These are phyloP conservation scores for Cladophialophora exuberans DNA, from an alignment of 2,329 filamentous ascomycete species.

Conservation along the genomic window DNA sequence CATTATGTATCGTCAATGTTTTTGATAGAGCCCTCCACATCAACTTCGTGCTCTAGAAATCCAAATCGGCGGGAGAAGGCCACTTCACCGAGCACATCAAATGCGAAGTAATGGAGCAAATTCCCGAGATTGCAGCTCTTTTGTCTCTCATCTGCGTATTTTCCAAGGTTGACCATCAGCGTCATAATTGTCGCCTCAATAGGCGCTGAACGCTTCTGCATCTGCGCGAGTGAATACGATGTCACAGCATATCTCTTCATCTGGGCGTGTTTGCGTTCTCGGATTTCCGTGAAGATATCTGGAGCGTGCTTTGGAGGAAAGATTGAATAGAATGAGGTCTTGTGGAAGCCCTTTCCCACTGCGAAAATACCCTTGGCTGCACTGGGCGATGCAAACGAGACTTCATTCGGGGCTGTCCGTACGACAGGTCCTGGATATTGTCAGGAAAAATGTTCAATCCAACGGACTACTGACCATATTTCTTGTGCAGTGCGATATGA, in stretches of 20 bases:
- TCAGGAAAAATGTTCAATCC: background rate
- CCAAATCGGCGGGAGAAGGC: constrained; percentile 51
- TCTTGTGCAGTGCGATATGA: constrained; percentile 42
- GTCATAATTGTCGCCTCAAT: constrained; percentile 46
- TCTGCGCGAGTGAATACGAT: constrained; percentile 34
- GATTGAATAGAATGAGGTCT: constrained; percentile 57
- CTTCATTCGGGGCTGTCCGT: constrained; percentile 53
- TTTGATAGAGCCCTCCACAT: constrained; percentile 57
- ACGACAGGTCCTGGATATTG: constrained; percentile 46
- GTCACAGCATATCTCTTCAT: constrained; percentile 54
- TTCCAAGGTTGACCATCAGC: constrained; percentile 48
- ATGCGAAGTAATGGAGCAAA: constrained; percentile 42
- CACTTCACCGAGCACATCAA: constrained; percentile 45
- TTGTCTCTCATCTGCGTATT: constrained; percentile 39
- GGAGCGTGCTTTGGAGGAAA: constrained; percentile 61
- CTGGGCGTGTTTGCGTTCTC: constrained; percentile 57
- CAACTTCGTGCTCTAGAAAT: constrained; percentile 54
- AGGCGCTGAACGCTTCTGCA: constrained; percentile 33
- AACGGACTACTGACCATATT: constrained; percentile 40
- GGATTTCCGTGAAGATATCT: constrained; percentile 60
- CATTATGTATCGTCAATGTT: constrained; percentile 42
- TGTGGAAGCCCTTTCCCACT: constrained; percentile 57
- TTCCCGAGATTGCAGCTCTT: constrained; percentile 51
- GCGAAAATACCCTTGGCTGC: constrained; percentile 51
- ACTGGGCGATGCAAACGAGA: constrained; percentile 51